A percentile compares a stretch with the other conserved stretches of the same genome.
Evolutionary conservation across 2,329 filamentous ascomycete species (phyloP).

Genomic region (Phyllachora maydis): DNA sequence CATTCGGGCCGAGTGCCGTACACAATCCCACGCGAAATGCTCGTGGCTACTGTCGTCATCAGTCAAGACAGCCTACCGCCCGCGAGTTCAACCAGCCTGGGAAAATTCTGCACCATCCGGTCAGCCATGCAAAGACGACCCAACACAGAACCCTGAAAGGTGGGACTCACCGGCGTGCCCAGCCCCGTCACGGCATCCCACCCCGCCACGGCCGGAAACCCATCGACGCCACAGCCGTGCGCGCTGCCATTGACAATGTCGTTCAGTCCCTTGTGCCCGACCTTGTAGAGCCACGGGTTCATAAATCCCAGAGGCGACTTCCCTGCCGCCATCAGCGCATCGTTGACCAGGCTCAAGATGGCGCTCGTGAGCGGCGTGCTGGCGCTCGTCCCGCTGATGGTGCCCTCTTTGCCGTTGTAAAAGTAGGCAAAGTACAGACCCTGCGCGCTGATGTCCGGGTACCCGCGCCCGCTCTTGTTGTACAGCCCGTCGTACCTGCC

Average conservation of each 20-base stretch:
- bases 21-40: no score
- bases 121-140: no score
- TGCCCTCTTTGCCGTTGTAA: constrained; percentile 8
- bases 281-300: constrained; percentile 8
- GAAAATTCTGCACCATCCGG: no score
- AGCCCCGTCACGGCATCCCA: constrained; percentile 13
- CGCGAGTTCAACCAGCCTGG: no score
- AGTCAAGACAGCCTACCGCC: no score
- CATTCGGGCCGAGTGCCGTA: no score
- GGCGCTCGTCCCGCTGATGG: constrained; percentile 19
- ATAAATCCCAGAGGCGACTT: constrained; percentile 10
- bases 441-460: constrained; percentile 9
- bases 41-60: no score
- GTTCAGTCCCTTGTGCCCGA: background rate
- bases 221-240: no score
- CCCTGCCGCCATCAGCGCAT: constrained; percentile 8
- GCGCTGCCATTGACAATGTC: background rate
- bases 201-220: constrained; percentile 11
- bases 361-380: constrained; percentile 12
- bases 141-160: no score
- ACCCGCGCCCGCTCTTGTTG: constrained; percentile 8
- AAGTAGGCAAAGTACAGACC: constrained; percentile 11
- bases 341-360: constrained; percentile 13
- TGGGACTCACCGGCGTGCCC: no score
- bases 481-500: no score